phyloP scores from a whole-genome alignment of 2,329 filamentous ascomycete species.

The Geosmithia morbida region DNA sequence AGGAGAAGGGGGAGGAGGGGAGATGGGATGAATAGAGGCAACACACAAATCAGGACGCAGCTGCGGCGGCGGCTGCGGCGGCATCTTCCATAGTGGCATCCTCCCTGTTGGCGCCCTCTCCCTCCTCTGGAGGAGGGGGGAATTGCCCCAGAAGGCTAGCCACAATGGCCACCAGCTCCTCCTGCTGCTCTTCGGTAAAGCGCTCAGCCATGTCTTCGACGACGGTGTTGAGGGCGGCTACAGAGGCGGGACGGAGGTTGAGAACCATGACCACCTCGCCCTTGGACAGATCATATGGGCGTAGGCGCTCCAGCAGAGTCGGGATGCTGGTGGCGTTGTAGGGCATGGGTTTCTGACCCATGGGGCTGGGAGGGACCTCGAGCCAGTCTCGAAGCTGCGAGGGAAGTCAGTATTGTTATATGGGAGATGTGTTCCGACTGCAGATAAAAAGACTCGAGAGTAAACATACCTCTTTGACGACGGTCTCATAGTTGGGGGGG shows the following conservation, averaged over 20 bases:
- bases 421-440: not conserved
- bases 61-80: not conserved
- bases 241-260: conserved; percentile 46
- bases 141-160: conserved; percentile 42
- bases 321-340: conserved; percentile 38
- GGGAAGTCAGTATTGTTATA: not conserved
- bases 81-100: conserved; percentile 22
- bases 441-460: not conserved
- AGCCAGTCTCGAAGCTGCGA: conserved; percentile 1
- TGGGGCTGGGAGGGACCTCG: conserved; percentile 28
- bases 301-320: conserved; percentile 38
- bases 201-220: conserved; percentile 51
- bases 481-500: conserved; percentile 42
- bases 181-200: conserved; percentile 43
- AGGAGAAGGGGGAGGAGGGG: not conserved
- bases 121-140: conserved; percentile 12
- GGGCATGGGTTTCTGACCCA: conserved; percentile 36
- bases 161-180: conserved; percentile 41
- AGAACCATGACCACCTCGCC: conserved; percentile 55
- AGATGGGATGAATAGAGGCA: not conserved
- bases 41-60: not conserved
- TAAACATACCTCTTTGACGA: conserved; percentile 47
- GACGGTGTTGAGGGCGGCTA: conserved; percentile 44
- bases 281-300: conserved; percentile 47
- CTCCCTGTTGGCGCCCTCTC: conserved; percentile 13